Evolutionary conservation across 768 basidiomycete species (phyloP).

Genomic region (Dioszegia hungarica): DNA sequence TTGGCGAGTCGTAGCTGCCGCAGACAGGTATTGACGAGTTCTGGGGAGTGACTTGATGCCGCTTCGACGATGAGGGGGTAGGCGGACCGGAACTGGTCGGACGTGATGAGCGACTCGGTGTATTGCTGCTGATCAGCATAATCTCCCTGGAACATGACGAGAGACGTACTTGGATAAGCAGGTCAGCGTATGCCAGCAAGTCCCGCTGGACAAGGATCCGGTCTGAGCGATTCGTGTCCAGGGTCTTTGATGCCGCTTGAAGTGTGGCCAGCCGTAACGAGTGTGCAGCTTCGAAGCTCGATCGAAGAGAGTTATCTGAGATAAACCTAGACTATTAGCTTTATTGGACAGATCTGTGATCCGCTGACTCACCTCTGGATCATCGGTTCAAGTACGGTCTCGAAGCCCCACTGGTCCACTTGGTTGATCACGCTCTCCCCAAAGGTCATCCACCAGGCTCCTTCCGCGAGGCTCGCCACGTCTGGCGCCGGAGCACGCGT

Average conservation of each 20-base stretch:
- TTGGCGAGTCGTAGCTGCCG: not conserved
- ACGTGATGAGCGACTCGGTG: constrained; percentile 4
- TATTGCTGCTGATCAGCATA: not conserved
- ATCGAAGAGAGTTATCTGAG: not conserved
- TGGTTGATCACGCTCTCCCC: not conserved
- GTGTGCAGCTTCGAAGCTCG: constrained; percentile 37
- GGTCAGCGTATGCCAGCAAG: not conserved
- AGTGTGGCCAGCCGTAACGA: constrained; percentile 23
- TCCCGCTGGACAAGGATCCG: not conserved
- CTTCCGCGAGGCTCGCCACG: not conserved
- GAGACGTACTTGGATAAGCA: not conserved
- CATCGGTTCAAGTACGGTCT: not conserved
- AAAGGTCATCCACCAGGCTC: not conserved
- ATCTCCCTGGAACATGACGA: not conserved
- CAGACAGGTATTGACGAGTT: not conserved
- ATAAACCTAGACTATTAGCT: constrained; percentile 7
- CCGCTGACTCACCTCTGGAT: not conserved
- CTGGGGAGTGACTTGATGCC: constrained; percentile 7
- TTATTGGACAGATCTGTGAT: not conserved
- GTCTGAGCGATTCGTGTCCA: not conserved
- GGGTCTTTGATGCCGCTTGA: not conserved
- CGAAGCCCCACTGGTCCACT: not conserved
- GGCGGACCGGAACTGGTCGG: constrained; percentile 20
- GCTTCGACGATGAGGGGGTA: constrained; percentile 20
- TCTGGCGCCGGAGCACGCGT: not conserved